Evolutionary conservation across 2,329 filamentous ascomycete species (phyloP), one percentile per base, ranked within the genome.

Genomic region (Didymella keratinophila): DNA sequence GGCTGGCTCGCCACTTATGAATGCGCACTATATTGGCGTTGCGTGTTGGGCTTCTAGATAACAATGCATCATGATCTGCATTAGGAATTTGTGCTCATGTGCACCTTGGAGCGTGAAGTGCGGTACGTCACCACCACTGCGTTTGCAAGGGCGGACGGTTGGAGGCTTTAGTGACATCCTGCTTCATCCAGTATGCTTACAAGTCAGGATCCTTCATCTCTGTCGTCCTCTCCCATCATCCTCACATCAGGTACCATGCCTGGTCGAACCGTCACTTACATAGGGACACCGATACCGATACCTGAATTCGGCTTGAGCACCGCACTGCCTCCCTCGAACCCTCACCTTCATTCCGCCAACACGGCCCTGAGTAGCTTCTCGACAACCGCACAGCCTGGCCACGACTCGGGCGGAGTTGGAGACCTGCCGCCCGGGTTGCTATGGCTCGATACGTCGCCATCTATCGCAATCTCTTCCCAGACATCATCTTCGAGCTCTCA

Each of bases 31-130:
- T 20, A 21, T 42, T 16, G 50, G 56, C 50, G 56, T 53, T 58
- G 10, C 21, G n/a, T 39, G 10, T 34, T 27, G 16, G 32, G 14
- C 12, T 48, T n/a, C 42, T 58, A 45, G 21, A 14, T 58, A 53
- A 45, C 49, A 58, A 58, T 53, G 45, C 50, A 53, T 50, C n/a
- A 44, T 44, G 44, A 55, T 36, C 45, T 41, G n/a, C 41, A 42
- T 25, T 7, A 10, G 41, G 52, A 20, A 32, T 48, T 2, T 34
- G 3, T 28, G n/a, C 4, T 16, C 16, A 28, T 28, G n/a, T n/a
- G 27, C 21, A 16, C 20, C 3, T 18, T 3, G 7, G 9, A 25
- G 0, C n/a, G 44, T 16, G 52, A 43, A 48, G 36, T 32, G 11
- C 10, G 10, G 6, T 14, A 1, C 23, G 37, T 41, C 20, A 41